A percentile compares a stretch with the other conserved stretches of the same genome.
Conservation (phyloP, 495 filamentous ascomycete genomes). For the Penicillium ochrochloron region DNA sequence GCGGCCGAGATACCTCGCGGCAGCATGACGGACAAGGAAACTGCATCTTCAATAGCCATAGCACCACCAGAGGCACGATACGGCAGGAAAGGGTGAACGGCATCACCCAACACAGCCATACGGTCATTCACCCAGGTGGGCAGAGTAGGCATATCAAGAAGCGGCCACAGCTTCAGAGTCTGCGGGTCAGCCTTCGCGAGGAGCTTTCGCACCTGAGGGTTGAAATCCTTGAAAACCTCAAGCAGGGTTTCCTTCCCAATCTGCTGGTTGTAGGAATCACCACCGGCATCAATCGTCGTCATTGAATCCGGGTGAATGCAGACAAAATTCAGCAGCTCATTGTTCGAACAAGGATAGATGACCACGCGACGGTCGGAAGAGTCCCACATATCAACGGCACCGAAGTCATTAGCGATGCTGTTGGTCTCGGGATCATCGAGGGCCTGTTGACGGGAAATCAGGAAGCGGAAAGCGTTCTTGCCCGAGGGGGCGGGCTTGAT, state of each 20-base stretch:
- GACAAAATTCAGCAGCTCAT: conserved; percentile 62
- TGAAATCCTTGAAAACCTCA: conserved; percentile 56
- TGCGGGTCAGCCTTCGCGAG: conserved; percentile 53
- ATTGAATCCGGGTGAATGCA: conserved; percentile 59
- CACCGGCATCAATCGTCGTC: conserved; percentile 34
- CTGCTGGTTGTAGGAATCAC: conserved; percentile 52
- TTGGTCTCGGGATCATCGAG: conserved; percentile 52
- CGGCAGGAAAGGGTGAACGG: conserved; percentile 65
- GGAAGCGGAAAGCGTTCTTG: conserved; percentile 65
- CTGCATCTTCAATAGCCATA: conserved; percentile 66
- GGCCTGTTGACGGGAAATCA: conserved; percentile 50
- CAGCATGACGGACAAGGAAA: conserved; percentile 58
- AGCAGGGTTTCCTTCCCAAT: conserved; percentile 52
- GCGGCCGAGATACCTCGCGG: conserved; percentile 38
- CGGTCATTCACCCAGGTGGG: conserved; percentile 55
- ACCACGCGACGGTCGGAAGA: conserved; percentile 56
- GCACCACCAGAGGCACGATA: conserved; percentile 60
- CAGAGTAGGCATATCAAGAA: conserved; percentile 62
- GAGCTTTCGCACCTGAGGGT: conserved; percentile 46
- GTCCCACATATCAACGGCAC: conserved; percentile 56
- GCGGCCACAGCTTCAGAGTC: conserved; percentile 59
- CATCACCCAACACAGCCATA: conserved; percentile 62
- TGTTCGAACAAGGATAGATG: conserved; percentile 62
- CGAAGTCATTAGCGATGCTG: conserved; percentile 41
- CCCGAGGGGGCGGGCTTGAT: conserved; percentile 52